Conservation (phyloP, 148 eudicot genomes). For the Vaccinium macrocarpon region DNA sequence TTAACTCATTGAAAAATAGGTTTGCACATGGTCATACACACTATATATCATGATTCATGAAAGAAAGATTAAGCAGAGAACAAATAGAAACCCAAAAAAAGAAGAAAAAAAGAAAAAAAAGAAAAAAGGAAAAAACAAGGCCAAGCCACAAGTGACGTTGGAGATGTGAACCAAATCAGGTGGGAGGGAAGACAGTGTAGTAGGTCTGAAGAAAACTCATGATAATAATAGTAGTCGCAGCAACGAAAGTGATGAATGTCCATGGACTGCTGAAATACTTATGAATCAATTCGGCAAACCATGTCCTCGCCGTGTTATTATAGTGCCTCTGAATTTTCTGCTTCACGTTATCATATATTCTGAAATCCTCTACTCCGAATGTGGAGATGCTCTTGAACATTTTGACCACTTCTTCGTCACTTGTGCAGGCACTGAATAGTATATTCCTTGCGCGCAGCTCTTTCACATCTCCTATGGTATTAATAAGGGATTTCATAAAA, state of each 20-base stretch:
- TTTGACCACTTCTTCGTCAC: not conserved
- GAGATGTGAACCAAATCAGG: not conserved
- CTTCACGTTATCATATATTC: not conserved
- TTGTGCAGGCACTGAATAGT: too few species aligned
- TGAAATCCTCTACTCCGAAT: not conserved
- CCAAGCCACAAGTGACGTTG: too few species aligned
- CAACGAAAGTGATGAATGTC: not conserved
- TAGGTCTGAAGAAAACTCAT: not conserved
- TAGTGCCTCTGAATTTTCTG: not conserved
- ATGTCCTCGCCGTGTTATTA: not conserved
- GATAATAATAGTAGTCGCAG: not conserved
- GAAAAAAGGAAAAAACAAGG: not conserved
- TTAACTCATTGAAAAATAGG: not conserved
- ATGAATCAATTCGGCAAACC: constrained; percentile 5
- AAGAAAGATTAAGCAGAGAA: not conserved
- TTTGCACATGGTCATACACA: not conserved
- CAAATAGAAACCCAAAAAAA: too few species aligned
- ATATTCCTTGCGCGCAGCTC: too few species aligned
- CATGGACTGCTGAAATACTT: not conserved
- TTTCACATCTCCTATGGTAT: too few species aligned
- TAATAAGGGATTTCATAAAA: too few species aligned
- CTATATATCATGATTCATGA: not conserved
- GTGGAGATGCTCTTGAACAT: constrained; percentile 1
- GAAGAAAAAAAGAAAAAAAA: too few species aligned
- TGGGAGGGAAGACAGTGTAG: not conserved